These are phyloP conservation scores for Choiromyces venosus DNA, from an alignment of 495 filamentous ascomycete species.

Conservation along the genomic window DNA sequence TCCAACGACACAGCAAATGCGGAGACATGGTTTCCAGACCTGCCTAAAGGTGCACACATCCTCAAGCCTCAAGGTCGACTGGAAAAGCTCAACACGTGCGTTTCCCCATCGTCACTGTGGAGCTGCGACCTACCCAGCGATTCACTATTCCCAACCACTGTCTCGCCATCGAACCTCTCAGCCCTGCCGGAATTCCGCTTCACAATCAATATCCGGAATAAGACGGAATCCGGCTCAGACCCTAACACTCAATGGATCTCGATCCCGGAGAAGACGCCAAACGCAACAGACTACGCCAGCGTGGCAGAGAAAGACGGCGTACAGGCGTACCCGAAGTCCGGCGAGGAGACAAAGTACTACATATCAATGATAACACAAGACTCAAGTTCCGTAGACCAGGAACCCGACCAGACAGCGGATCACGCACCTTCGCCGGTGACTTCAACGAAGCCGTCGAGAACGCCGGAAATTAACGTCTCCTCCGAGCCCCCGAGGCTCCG, in stretches of 20 bases:
- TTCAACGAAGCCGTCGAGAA: neutral
- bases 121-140: constrained; percentile 32
- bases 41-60: constrained; percentile 16
- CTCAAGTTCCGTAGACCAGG: constrained; percentile 32
- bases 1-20: neutral
- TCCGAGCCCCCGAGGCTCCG: constrained; percentile 39
- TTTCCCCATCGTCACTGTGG: constrained; percentile 18
- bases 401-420: constrained; percentile 2
- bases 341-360: constrained; percentile 66
- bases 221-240: neutral
- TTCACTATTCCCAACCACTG: constrained; percentile 21
- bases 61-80: constrained; percentile 13
- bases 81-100: constrained; percentile 15
- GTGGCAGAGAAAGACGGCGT: constrained; percentile 51
- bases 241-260: constrained; percentile 21
- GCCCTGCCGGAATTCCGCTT: constrained; percentile 30
- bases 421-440: too few relatives aligned
- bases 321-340: constrained; percentile 53
- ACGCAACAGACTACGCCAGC: constrained; percentile 21
- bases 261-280: constrained; percentile 15
- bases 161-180: neutral
- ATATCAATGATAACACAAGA: constrained; percentile 47
- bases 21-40: constrained; percentile 10
- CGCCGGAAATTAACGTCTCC: constrained; percentile 41
- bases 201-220: constrained; percentile 20